Evolutionary conservation across 2,329 filamentous ascomycete species (phyloP), one percentile per base, ranked within the genome.

Genomic region (Fusarium albosuccineum): DNA sequence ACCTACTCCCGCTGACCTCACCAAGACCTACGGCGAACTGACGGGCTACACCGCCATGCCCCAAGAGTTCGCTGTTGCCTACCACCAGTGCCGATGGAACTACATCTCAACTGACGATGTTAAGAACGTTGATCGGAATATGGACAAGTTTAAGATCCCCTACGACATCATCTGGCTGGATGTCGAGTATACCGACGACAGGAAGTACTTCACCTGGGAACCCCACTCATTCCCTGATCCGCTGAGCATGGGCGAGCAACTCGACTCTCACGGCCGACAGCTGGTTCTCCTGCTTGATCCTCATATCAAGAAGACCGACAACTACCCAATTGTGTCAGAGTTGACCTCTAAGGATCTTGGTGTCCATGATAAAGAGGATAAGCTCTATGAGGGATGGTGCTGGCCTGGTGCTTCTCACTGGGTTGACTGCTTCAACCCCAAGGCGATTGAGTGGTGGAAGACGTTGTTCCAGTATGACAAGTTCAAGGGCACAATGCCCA

Each of bases 91-190:
- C 78, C 92, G 96, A 72, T 99, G 96, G 96, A 99, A 99, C 81
- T 99, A 99, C 77, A 91, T 97, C 58, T 97, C 93, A 1, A 95
- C 97, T 73, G 94, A 97, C 68, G 96, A 99, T 79, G 94, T 99
- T 60, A 97, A 92, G 78, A 94, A 98, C 74, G 95, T 99, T 41
- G 94, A 98, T 77, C 90, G 92, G 68, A 97, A 97, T 78, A 97
- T 99, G 82, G 94, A 98, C 82, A 97, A 96, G 82, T 89, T 90
- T 80, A 91, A 93, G 76, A 97, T 99, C 56, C 96, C 96, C 0
- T 99, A 98, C 81, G 96, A 99, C 79, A 92, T 98, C 67, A 99
- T 99, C 74, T 99, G 96, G 96, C 89, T 99, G 16, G 96, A 99
- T 74, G 93, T 99, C 70, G 96, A 99, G 81, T 99, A 98, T 79